Evolutionary conservation across 179 eudicot genomes (phyloP), one percentile per base, ranked within the genome.

Genomic region (Corrigiola litoralis): DNA sequence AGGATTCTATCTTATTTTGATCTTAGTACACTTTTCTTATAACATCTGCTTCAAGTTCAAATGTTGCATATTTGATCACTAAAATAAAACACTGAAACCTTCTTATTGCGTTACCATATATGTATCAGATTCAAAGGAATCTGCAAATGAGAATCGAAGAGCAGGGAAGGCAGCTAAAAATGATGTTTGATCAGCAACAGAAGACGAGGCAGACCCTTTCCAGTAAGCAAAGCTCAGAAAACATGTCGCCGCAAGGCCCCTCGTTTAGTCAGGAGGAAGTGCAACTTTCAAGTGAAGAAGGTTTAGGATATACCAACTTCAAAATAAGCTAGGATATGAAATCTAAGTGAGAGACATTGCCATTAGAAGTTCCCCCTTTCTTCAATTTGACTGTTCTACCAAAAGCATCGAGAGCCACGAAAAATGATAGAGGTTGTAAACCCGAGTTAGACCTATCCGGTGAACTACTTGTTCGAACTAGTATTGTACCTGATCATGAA

Each of bases 71-170:
- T n/a, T n/a, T n/a, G n/a, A n/a, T n/a, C n/a, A n/a, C n/a, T n/a
- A n/a, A n/a, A n/a, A n/a, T n/a, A n/a, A n/a, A n/a, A n/a, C n/a
- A n/a, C n/a, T n/a, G n/a, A n/a, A n/a, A n/a, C n/a, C n/a, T n/a
- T n/a, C n/a, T n/a, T n/a, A n/a, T n/a, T n/a, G n/a, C n/a, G n/a
- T n/a, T n/a, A n/a, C n/a, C n/a, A n/a, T 4, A n/a, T 65, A 2
- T 61, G 44, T 23, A 42, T 58, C 73, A 89, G 96, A 86, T 86
- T 64, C 96, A 88, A 65, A 58, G 86, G 16, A 89, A 74, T 55
- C 74, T 91, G 64, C 96, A 91, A 70, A 24, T 84, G 75, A 84
- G 85, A 76, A 89, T 91, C 4, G 97, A 91, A 65, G 96, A 89
- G 74, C 97, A 91, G 71, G 89, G 87, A 50, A 85, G 45, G 65